These are phyloP conservation scores for Chondrus crispus DNA, from an alignment of 23 red algal genomes.

Conservation along the genomic window DNA sequence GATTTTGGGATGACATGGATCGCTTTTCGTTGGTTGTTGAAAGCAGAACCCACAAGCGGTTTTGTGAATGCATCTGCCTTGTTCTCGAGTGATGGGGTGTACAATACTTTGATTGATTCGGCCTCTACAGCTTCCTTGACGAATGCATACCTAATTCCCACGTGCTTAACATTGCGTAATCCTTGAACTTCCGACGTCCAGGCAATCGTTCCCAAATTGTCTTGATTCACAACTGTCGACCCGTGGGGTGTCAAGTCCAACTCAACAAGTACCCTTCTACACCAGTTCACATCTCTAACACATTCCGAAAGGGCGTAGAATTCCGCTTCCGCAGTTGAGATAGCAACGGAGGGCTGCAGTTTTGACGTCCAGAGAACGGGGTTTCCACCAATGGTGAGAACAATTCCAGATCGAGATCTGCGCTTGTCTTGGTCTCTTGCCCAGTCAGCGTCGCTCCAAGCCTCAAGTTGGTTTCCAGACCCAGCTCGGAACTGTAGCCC, in stretches of 20 bases:
- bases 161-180: conserved; percentile 9
- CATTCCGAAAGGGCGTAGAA: neutral
- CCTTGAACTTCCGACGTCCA: neutral
- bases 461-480: neutral
- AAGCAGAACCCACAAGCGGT: neutral
- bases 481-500: neutral
- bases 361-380: neutral
- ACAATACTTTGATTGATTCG: neutral
- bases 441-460: conserved; percentile 3
- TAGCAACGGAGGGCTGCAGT: conserved; percentile 1
- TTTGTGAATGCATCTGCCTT: conserved; percentile 2
- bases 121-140: neutral
- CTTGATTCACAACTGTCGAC: no score
- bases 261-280: no score
- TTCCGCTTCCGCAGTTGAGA: neutral
- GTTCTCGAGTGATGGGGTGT: conserved; percentile 8
- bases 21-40: neutral
- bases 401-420: neutral
- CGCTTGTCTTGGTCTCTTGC: conserved; percentile 12
- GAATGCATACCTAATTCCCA: neutral
- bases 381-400: neutral
- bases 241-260: no score
- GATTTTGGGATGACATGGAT: neutral
- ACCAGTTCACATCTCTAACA: no score
- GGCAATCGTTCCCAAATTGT: no score